Evolutionary conservation across 2,329 filamentous ascomycete species (phyloP).

Genomic region (Fusarium subglutinans): DNA sequence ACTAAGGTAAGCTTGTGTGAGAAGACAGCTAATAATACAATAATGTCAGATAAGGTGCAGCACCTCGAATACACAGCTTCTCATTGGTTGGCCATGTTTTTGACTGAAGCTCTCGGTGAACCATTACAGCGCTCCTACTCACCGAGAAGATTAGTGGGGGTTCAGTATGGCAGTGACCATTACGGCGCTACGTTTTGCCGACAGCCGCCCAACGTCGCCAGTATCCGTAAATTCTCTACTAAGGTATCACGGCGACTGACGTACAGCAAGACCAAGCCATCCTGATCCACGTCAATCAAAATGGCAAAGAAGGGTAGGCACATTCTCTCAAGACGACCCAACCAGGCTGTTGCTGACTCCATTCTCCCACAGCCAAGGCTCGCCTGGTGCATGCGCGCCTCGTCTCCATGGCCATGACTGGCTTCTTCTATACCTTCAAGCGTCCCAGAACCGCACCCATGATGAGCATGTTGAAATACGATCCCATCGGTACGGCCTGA

Average conservation of each 20-base stretch:
- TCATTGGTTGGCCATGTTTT: constrained; percentile 29
- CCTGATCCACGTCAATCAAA: constrained; percentile 22
- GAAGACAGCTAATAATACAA: background rate
- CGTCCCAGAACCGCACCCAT: constrained; percentile 83
- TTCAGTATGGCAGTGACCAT: background rate
- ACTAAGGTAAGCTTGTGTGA: background rate
- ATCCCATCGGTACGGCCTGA: constrained; percentile 79
- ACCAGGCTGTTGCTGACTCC: constrained; percentile 8
- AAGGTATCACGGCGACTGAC: constrained; percentile 7
- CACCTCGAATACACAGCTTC: background rate
- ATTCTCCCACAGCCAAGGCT: constrained; percentile 74
- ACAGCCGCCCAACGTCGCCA: constrained; percentile 6
- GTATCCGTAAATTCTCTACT: constrained; percentile 40
- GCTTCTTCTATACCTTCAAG: constrained; percentile 92
- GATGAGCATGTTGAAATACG: constrained; percentile 98
- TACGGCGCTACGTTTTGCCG: constrained; percentile 38
- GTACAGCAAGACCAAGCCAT: constrained; percentile 26
- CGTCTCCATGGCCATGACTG: constrained; percentile 98
- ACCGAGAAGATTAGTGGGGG: constrained; percentile 1
- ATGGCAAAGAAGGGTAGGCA: constrained; percentile 44
- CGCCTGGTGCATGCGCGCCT: constrained; percentile 93
- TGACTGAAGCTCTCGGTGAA: constrained; percentile 3
- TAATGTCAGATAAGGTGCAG: constrained; percentile 1
- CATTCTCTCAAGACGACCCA: background rate
- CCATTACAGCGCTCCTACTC: background rate